Evolutionary conservation across 768 basidiomycete genomes (phyloP).

Genomic region (Russula sp.): DNA sequence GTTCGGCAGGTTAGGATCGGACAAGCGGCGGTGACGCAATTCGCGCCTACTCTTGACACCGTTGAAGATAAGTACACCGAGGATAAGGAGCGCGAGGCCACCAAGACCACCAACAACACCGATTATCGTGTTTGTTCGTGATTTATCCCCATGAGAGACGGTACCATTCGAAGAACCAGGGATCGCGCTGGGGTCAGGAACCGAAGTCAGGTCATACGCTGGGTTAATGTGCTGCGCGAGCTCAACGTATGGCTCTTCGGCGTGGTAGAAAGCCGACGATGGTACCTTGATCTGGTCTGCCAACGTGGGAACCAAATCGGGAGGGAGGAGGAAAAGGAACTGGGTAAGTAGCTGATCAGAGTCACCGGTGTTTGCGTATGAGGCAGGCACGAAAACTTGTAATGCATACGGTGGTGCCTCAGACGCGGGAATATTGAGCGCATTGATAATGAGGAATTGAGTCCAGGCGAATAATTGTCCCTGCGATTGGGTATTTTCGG

Average conservation of each 20-base stretch:
- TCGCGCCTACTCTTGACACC: conserved; percentile 60
- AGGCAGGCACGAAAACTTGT: conserved; percentile 57
- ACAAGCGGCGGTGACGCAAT: conserved; percentile 63
- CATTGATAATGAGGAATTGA: conserved; percentile 42
- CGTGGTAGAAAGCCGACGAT: conserved; percentile 60
- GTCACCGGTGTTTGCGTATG: conserved; percentile 46
- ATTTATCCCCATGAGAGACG: conserved; percentile 31
- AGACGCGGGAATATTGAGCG: conserved; percentile 35
- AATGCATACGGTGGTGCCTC: conserved; percentile 49
- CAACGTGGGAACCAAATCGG: conserved; percentile 46
- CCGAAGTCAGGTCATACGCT: conserved; percentile 48
- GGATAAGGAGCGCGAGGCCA: conserved; percentile 62
- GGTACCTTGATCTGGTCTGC: conserved; percentile 54
- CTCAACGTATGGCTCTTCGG: conserved; percentile 35
- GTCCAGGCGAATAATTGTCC: conserved; percentile 74
- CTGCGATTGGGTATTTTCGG: conserved; percentile 44
- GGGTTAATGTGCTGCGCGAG: conserved; percentile 68
- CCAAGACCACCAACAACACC: conserved; percentile 84
- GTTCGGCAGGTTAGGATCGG: conserved; percentile 38
- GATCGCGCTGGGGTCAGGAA: conserved; percentile 33
- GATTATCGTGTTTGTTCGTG: conserved; percentile 79
- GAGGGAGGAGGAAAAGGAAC: conserved; percentile 66
- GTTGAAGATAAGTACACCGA: conserved; percentile 65
- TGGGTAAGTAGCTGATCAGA: conserved; percentile 50
- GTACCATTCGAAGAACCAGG: conserved; percentile 16